A percentile compares a stretch with the other conserved stretches of the same genome.
Evolutionary conservation across 805 yeast genomes (phyloP).

Genomic region (Blastobotrys parvus): DNA sequence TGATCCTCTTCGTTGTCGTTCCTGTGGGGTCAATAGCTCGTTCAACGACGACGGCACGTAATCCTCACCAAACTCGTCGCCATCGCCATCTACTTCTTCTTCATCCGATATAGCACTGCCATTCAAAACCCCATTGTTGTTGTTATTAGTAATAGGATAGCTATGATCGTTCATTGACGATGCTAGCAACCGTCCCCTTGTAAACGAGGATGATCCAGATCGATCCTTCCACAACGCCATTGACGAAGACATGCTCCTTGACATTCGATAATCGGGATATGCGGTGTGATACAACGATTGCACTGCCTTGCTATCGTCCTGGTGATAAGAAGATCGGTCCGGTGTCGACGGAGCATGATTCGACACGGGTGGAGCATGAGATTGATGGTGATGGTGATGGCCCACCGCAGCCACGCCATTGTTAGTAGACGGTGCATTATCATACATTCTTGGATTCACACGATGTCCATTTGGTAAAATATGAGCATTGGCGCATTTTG

Average conservation of each 20-base stretch:
- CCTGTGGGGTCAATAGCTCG: constrained; percentile 79
- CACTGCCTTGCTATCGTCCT: not conserved
- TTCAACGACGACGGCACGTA: constrained; percentile 73
- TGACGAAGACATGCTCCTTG: not conserved
- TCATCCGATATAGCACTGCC: constrained; percentile 1
- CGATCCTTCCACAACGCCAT: constrained; percentile 1
- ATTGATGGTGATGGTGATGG: constrained; percentile 1
- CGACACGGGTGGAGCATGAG: not conserved
- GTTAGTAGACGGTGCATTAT: constrained; percentile 1
- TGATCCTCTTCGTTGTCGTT: constrained; percentile 42
- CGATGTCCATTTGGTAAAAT: constrained; percentile 82
- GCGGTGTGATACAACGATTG: not conserved
- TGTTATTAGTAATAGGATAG: not conserved
- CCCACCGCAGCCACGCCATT: constrained; percentile 1
- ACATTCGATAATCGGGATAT: not conserved
- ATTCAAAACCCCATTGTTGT: not conserved
- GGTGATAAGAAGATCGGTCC: not conserved
- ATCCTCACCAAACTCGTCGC: constrained; percentile 53
- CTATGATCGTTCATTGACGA: not conserved
- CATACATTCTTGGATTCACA: constrained; percentile 36
- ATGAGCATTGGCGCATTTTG: constrained; percentile 91
- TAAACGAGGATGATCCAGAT: constrained; percentile 1
- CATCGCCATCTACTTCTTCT: constrained; percentile 31
- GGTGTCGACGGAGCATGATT: not conserved
- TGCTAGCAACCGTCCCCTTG: constrained; percentile 1